Base-by-base conservation (phyloP, 495 filamentous ascomycete genomes). In the Penicillium longicatenatum region DNA sequence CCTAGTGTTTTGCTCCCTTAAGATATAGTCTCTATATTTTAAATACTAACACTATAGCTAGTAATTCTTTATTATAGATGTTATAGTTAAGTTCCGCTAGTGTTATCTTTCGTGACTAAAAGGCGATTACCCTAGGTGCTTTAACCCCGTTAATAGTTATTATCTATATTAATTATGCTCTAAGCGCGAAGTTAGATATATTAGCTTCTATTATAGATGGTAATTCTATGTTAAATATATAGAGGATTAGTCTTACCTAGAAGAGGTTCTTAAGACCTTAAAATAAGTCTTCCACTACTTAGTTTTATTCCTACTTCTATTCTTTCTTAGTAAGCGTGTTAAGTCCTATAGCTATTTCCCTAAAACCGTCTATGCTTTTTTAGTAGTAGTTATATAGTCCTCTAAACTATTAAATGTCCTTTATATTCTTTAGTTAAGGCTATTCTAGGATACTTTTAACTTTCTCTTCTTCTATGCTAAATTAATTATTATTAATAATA, bases 31-130 rank as follows among this genome's bases (percentile, higher is more conserved):
- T 52, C 63, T 57, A 77, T 30, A 61, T 22, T 21, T 73, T 44
- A n/a, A 75, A 66, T 26, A 49, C 50, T 50, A 35, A 42, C 4
- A 73, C 69, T 12, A 69, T 67, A 6, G 54, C 61, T 9, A 75
- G 41, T 4, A 73, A 37, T 47, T 68, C 65, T 42, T 71, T 67
- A 37, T 75, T 50, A 21, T 73, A 50, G 16, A 74, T 71, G 19
- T 65, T 20, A 45, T 75, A 76, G 42, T 76, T 75, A 0, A 30
- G 19, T 50, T 77, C 66, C 1, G 62, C 66, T 1, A 59, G 49
- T 12, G 12, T 11, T 35, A 35, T 35, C 0, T 35, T 12, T 14
- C 2, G 12, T 10, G 22, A 59, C 12, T 12, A 35, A 14, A 35
- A 35, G 4, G 1, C 0, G 4, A 35, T 14, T 35, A 35, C 1